Evolutionary conservation across 2,329 filamentous ascomycete genomes (phyloP), one percentile per base, ranked within the genome.

Genomic region (Fusarium sp.): DNA sequence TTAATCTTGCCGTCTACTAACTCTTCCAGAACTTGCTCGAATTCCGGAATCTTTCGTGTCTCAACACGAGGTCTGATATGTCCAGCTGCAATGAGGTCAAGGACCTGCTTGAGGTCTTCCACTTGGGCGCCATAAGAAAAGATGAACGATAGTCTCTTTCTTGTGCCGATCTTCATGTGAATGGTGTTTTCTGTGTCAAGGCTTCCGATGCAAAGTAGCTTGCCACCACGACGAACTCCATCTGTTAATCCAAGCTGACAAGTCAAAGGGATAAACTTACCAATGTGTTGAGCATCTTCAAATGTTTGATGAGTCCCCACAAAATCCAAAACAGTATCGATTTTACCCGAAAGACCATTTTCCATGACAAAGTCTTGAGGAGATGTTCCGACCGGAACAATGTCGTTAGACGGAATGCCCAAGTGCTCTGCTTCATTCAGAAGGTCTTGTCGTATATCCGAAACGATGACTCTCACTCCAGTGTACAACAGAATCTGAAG

Each of bases 41-140:
- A 72, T 4, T 73, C 65, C 1, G 20, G 8, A 12, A 73, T 18
- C n/a, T 59, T 72, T 28, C 49, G 13, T 2, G 41, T 56, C 16
- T 69, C 71, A 1, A 73, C 71, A 16, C 62, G 68, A 0, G 71
- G 71, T 0, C 16, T 59, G 10, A 73, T 70, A 8, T 43, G 32
- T 0, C 68, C 56, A 14, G 56, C 32, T 2, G 68, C 56, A 11
- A 73, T 59, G 20, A 73, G 55, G 4, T 57, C n/a, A 18, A 73
- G 63, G 4, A 80, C 79, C 42, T 79, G 74, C 34, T 74, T 67
- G n/a, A 85, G 66, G 55, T 83, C 81, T 13, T 63, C 58, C 2
- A 81, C 72, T 57, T 81, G 82, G 0, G 82, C 82, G 6, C 80
- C 81, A 43, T 84, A 84, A 11, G 79, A 80, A 28, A 83, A 83